A percentile compares a stretch with the other conserved stretches of the same genome.
These are phyloP conservation scores for Senna siamea DNA, from an alignment of 306 rosid species.

Conservation along the genomic window DNA sequence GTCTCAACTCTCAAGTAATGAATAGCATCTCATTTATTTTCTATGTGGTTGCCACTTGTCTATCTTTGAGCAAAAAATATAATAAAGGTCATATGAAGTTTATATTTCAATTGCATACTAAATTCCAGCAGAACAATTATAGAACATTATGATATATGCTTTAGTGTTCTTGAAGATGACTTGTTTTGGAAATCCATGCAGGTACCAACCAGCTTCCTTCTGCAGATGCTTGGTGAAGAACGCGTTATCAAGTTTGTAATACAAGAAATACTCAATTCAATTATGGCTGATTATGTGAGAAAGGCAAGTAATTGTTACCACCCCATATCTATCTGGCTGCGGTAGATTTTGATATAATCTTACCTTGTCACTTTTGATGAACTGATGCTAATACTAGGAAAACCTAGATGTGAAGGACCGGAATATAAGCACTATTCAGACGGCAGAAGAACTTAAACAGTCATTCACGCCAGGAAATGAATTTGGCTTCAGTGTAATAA, in stretches of 20 bases:
- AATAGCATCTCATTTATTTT: neutral
- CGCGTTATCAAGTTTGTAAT: slow-evolving; percentile 73
- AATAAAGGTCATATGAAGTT: neutral
- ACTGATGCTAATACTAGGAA: slow-evolving; percentile 55
- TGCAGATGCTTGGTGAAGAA: slow-evolving; percentile 74
- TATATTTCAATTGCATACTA: neutral
- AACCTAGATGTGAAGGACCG: slow-evolving; percentile 72
- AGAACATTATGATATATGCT: slow-evolving; percentile 29
- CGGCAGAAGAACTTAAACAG: slow-evolving; percentile 63
- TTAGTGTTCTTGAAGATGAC: slow-evolving; percentile 37
- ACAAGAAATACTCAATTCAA: slow-evolving; percentile 78
- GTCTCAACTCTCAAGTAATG: neutral
- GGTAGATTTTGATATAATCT: neutral
- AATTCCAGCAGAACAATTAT: slow-evolving; percentile 8
- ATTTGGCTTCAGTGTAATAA: slow-evolving; percentile 67
- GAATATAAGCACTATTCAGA: slow-evolving; percentile 70
- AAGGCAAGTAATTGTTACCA: slow-evolving; percentile 52
- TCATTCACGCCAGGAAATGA: slow-evolving; percentile 67
- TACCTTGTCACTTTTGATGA: slow-evolving; percentile 7
- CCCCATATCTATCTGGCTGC: slow-evolving; percentile 5
- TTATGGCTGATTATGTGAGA: slow-evolving; percentile 72
- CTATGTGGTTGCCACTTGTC: neutral
- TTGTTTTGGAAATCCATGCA: slow-evolving; percentile 39
- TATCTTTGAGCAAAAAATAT: neutral
- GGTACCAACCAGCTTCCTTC: slow-evolving; percentile 80